Base-by-base conservation (phyloP, 2,329 filamentous ascomycete genomes). In the Mycosphaerelloides madeirae region DNA sequence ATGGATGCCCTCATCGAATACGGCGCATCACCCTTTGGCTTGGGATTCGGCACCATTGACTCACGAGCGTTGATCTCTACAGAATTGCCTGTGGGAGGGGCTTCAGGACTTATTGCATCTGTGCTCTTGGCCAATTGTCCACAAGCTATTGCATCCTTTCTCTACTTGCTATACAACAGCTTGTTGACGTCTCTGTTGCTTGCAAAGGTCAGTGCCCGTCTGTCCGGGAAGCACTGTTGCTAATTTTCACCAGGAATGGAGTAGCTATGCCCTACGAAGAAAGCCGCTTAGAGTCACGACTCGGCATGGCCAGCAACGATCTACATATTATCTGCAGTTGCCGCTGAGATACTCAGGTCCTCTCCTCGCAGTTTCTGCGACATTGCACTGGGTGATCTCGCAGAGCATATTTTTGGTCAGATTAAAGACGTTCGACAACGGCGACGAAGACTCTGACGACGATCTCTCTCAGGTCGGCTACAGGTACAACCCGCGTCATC, bases 361-460 rank as follows among this genome's bases (percentile, higher is more conserved):
- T 0, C 58, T 74, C 0, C 52, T 70, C n/a, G 22, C 54, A 0
- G 14, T 55, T 0, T 66, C 63, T 3, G 60, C 55, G 0, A 14
- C 62, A 0, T 47, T 74, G 2, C 71, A 74, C 49, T 74, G 69
- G 69, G 53, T 74, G 0, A 57, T 71, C 7, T 73, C 71, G 0
- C 66, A 73, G 38, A 61, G 57, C n/a, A 50, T 74, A 2, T 75
- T 72, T 52, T 48, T 74, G 3, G 65, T 67, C 2, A 53, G 56
- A 1, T 56, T 70, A 12, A 55, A 61, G 3, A 38, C 25, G 6
- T 50, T 44, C 39, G 14, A 45, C 13, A 28, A 50, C 29, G 46
- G 43, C 18, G n/a, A 37, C 5, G 11, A 31, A n/a, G n/a, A 25
- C 8, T 31, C 19, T 14, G 11, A 13, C 29, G 29, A 29, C 9